Percentiles rank a stretch among this genome's conserved stretches.
phyloP scores from a whole-genome alignment of 768 basidiomycete species.

The Pisolithus sp. region DNA sequence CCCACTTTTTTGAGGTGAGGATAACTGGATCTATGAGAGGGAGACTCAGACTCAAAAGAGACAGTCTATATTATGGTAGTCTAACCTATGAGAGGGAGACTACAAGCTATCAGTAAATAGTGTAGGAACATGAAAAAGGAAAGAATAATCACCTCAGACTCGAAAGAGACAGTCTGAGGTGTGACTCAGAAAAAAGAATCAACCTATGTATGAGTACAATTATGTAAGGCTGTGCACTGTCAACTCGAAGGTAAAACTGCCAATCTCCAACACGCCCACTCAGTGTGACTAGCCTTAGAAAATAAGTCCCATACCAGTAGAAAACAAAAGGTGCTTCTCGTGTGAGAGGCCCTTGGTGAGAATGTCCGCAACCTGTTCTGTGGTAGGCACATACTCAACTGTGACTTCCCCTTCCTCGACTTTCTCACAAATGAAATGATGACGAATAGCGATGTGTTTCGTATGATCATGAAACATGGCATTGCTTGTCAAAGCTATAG shows the following conservation, averaged over 20 bases:
- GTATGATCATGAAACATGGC: neutral
- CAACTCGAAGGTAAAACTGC: neutral
- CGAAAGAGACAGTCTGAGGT: too few relatives aligned
- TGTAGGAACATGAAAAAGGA: too few relatives aligned
- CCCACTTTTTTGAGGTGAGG: too few relatives aligned
- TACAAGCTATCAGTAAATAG: too few relatives aligned
- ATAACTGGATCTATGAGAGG: too few relatives aligned
- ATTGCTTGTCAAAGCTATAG: neutral
- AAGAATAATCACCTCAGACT: too few relatives aligned
- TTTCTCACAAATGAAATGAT: slow-evolving; percentile 1
- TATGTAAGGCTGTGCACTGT: neutral
- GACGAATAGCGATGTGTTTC: neutral
- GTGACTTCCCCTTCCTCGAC: slow-evolving; percentile 3
- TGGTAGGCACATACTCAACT: slow-evolving; percentile 35
- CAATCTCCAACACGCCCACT: slow-evolving; percentile 1
- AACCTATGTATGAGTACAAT: neutral
- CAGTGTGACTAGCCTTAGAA: neutral
- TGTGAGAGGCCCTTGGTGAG: slow-evolving; percentile 19
- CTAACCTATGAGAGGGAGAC: too few relatives aligned
- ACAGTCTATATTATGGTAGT: too few relatives aligned
- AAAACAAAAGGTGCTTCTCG: neutral
- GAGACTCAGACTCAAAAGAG: too few relatives aligned
- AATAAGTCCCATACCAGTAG: neutral
- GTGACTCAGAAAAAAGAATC: too few relatives aligned
- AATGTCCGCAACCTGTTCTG: slow-evolving; percentile 14